Conservation (phyloP, 2,329 filamentous ascomycete species). For the Epicoccum sorghinum region DNA sequence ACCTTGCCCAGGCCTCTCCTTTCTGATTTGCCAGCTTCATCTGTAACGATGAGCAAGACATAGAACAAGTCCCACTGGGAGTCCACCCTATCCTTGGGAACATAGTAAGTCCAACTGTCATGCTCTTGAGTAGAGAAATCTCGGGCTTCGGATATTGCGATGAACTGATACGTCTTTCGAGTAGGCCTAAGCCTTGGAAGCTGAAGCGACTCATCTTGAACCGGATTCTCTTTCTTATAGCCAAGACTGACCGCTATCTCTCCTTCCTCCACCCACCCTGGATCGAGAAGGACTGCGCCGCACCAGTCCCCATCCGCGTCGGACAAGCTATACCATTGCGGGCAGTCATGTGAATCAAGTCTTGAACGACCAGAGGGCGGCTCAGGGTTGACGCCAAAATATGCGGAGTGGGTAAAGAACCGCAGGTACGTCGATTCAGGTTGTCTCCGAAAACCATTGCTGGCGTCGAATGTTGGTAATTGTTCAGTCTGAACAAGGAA, state of each 20-base stretch:
- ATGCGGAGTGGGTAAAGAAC: too few relatives aligned
- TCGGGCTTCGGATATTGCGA: slow-evolving; percentile 1
- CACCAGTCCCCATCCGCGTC: background rate
- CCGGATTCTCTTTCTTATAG: too few relatives aligned
- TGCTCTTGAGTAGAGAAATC: background rate
- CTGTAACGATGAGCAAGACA: background rate
- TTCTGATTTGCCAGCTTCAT: background rate
- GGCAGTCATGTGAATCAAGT: too few relatives aligned
- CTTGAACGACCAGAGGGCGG: too few relatives aligned
- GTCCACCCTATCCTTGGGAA: background rate
- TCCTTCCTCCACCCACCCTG: background rate
- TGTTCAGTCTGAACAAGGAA: accelerated
- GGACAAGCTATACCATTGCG: background rate
- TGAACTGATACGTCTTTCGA: background rate
- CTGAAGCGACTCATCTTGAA: background rate
- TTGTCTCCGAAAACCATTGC: too few relatives aligned
- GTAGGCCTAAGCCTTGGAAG: background rate
- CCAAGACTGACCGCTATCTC: background rate
- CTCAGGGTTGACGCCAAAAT: too few relatives aligned
- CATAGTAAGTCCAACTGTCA: background rate
- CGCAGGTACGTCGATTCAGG: too few relatives aligned
- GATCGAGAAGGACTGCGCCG: background rate
- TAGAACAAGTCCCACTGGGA: background rate
- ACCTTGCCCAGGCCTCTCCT: background rate
- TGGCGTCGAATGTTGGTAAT: background rate